Percentiles rank a stretch among this genome's conserved stretches.
phyloP scores from a whole-genome alignment of 305 asterid species.

The Fraxinus ornus region DNA sequence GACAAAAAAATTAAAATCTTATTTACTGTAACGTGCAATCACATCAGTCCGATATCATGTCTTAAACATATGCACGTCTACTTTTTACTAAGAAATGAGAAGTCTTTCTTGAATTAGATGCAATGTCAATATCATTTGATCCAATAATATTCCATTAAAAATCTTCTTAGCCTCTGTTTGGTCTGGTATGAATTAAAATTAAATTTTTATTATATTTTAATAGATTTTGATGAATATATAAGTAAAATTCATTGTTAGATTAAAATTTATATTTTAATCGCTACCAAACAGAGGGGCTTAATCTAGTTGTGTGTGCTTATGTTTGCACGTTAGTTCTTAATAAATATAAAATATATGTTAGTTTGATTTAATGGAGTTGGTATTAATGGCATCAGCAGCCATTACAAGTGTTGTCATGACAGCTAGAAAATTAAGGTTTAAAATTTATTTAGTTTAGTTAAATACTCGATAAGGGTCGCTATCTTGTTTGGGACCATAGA shows the following conservation, averaged over 20 bases:
- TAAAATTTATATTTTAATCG: too few species aligned
- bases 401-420: slow-evolving; percentile 3
- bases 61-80: neutral
- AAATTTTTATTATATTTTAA: too few species aligned
- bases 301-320: neutral
- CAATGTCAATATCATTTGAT: neutral
- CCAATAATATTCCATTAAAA: neutral
- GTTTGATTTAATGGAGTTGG: slow-evolving; percentile 53
- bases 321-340: neutral
- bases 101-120: neutral
- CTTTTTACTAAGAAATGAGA: neutral
- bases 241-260: too few species aligned
- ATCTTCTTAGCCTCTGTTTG: too few species aligned
- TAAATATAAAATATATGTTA: neutral
- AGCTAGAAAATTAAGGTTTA: neutral
- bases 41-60: neutral
- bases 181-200: too few species aligned
- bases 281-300: too few species aligned
- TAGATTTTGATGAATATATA: too few species aligned
- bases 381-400: slow-evolving; percentile 41
- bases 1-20: neutral
- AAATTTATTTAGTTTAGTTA: neutral
- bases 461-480: slow-evolving; percentile 25
- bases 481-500: slow-evolving; percentile 61
- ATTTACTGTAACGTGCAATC: neutral